A percentile compares a stretch with the other conserved stretches of the same genome.
Evolutionary conservation across 495 filamentous ascomycete species (phyloP).

Genomic region (Neurospora tetrasperma): DNA sequence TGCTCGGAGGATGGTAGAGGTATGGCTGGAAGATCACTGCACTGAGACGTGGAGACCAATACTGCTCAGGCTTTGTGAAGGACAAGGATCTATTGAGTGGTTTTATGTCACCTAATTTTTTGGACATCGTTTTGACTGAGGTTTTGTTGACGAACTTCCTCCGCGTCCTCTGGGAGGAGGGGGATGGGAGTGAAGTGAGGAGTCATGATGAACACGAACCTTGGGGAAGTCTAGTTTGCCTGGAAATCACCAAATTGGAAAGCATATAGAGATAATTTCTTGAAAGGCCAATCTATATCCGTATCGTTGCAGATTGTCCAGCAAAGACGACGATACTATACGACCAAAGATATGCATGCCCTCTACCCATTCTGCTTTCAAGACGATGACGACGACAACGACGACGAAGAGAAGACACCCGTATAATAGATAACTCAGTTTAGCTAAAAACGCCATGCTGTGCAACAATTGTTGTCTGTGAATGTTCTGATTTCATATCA

Average conservation of each 20-base stretch:
- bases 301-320: not conserved
- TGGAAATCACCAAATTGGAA: not conserved
- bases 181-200: not conserved
- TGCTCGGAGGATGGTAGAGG: conserved; percentile 80
- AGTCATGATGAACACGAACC: not conserved
- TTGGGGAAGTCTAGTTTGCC: not conserved
- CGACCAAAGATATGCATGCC: not conserved
- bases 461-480: not conserved
- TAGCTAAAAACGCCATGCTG: not conserved
- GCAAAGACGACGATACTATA: not conserved
- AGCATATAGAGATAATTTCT: not conserved
- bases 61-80: conserved; percentile 84
- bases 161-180: not conserved
- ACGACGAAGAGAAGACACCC: not conserved
- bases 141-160: not conserved
- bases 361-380: not conserved
- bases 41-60: conserved; percentile 55
- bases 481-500: not conserved
- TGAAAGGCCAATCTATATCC: not conserved
- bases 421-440: not conserved
- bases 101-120: not conserved
- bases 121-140: not conserved
- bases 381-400: not conserved
- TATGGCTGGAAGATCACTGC: conserved; percentile 88
- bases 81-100: conserved; percentile 77